Conservation (phyloP, 2,329 filamentous ascomycete species). For the Alternaria novae-zelandiae region DNA sequence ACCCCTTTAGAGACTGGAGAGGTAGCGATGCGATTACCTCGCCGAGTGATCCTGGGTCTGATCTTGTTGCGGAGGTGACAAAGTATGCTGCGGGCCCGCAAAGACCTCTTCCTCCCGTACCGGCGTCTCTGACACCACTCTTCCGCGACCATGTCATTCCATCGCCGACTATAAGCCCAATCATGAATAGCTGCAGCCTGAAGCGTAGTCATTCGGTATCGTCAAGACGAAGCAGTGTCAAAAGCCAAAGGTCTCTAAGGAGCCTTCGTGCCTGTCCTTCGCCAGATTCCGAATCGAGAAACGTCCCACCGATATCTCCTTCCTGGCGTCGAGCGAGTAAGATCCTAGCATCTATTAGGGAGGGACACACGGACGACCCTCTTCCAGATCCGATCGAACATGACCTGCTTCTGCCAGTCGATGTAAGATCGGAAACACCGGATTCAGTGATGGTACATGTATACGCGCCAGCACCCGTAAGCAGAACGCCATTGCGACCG, state of each 20-base stretch:
- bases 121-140: neutral
- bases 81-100: slow-evolving; percentile 16
- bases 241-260: slow-evolving; percentile 26
- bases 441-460: slow-evolving; percentile 38
- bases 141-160: slow-evolving; percentile 24
- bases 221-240: slow-evolving; percentile 10
- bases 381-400: slow-evolving; percentile 37
- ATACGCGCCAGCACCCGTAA: slow-evolving; percentile 29
- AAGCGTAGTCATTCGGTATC: slow-evolving; percentile 10
- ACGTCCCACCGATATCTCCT: slow-evolving; percentile 32
- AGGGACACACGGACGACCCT: slow-evolving; percentile 22
- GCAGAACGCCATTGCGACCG: slow-evolving; percentile 18
- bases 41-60: slow-evolving; percentile 12
- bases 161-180: slow-evolving; percentile 28
- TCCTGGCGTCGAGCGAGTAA: slow-evolving; percentile 17
- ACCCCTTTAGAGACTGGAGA: neutral
- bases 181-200: slow-evolving; percentile 13
- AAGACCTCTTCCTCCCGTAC: slow-evolving; percentile 3
- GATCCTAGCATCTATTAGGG: slow-evolving; percentile 12
- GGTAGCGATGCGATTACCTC: slow-evolving; percentile 11
- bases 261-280: slow-evolving; percentile 21
- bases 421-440: slow-evolving; percentile 34
- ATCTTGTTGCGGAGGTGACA: slow-evolving; percentile 22
- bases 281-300: slow-evolving; percentile 19
- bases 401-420: slow-evolving; percentile 38